phyloP scores from a whole-genome alignment of 768 basidiomycete species.

The Pleurotus pulmonarius region DNA sequence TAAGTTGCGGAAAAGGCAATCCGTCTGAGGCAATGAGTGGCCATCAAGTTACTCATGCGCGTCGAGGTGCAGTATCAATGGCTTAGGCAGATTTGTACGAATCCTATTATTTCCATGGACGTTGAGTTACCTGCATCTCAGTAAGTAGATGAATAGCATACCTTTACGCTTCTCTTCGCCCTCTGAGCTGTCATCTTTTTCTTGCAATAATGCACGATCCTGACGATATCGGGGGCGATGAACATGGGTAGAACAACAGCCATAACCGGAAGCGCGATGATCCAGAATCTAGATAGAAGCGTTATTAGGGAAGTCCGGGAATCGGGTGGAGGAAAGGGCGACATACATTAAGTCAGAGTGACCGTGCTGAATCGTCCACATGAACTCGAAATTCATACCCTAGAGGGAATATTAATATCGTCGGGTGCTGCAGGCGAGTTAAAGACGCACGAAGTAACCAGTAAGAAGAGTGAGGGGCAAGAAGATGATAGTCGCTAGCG shows the following conservation, averaged over 20 bases:
- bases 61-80: too few relatives aligned
- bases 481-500: conserved; percentile 67
- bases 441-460: conserved; percentile 52
- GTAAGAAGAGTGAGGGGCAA: conserved; percentile 67
- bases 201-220: conserved; percentile 40
- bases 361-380: conserved; percentile 43
- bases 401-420: conserved; percentile 17
- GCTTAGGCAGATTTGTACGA: too few relatives aligned
- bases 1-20: too few relatives aligned
- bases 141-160: conserved; percentile 13
- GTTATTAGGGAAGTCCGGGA: not conserved
- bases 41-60: too few relatives aligned
- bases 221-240: conserved; percentile 49
- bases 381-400: conserved; percentile 67
- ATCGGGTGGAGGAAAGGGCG: not conserved
- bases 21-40: too few relatives aligned
- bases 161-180: conserved; percentile 34
- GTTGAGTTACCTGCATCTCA: too few relatives aligned
- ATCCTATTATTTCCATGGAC: too few relatives aligned
- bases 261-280: conserved; percentile 61
- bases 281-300: conserved; percentile 56
- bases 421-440: not conserved
- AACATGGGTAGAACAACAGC: conserved; percentile 53
- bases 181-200: conserved; percentile 32
- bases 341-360: conserved; percentile 46